A percentile compares a stretch with the other conserved stretches of the same genome.
Evolutionary conservation across 2,329 filamentous ascomycete species (phyloP).

Genomic region (Penicillium freii): DNA sequence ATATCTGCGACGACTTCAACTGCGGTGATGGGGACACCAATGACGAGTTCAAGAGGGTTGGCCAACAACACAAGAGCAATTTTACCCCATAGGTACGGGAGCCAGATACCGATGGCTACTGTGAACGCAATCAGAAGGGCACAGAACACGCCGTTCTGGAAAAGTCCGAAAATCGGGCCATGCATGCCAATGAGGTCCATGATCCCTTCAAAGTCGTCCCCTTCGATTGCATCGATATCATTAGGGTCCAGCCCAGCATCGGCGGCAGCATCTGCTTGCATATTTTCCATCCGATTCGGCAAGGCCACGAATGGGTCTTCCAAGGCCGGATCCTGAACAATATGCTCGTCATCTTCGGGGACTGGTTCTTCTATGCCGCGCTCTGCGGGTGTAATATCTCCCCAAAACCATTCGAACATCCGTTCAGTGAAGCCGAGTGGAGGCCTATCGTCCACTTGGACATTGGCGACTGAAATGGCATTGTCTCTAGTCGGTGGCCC

Average conservation of each 20-base stretch:
- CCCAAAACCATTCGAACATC: slow-evolving; percentile 48
- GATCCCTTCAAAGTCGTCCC: slow-evolving; percentile 92
- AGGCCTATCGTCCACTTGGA: slow-evolving; percentile 12
- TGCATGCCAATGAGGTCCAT: slow-evolving; percentile 96
- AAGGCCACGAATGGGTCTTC: slow-evolving; percentile 62
- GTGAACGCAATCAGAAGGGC: slow-evolving; percentile 85
- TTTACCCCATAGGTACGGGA: slow-evolving; percentile 90
- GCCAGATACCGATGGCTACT: slow-evolving; percentile 78
- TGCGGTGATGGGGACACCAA: slow-evolving; percentile 69
- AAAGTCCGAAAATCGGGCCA: slow-evolving; percentile 80
- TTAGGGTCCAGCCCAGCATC: slow-evolving; percentile 64
- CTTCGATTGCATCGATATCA: slow-evolving; percentile 56
- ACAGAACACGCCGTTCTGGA: slow-evolving; percentile 95
- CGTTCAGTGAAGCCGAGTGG: slow-evolving; percentile 26
- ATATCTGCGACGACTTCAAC: slow-evolving; percentile 74
- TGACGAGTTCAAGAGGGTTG: slow-evolving; percentile 66
- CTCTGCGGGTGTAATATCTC: slow-evolving; percentile 34
- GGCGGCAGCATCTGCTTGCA: slow-evolving; percentile 6
- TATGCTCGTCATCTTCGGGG: slow-evolving; percentile 57
- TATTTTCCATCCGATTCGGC: slow-evolving; percentile 32
- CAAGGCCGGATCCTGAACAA: slow-evolving; percentile 58
- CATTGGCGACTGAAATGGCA: not conserved
- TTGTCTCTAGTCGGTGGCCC: slow-evolving; percentile 1
- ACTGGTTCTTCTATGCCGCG: slow-evolving; percentile 39
- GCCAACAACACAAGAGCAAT: slow-evolving; percentile 75